Conservation (phyloP, 805 yeast species). For the Wickerhamiella brachini region DNA sequence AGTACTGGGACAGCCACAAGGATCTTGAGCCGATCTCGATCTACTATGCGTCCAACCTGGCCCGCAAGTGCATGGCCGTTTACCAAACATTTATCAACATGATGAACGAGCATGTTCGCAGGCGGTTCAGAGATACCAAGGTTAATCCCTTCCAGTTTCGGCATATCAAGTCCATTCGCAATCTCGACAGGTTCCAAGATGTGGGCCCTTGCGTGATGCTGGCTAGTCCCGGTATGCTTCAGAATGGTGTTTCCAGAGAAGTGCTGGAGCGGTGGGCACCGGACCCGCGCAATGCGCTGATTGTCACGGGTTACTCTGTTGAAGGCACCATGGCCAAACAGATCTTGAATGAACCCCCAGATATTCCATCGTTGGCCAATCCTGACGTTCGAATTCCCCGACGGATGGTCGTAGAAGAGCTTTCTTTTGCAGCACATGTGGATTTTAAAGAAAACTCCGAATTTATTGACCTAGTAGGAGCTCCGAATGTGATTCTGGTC, state of each 20-base stretch:
- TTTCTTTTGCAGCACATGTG: conserved; percentile 98
- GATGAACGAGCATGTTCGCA: conserved; percentile 88
- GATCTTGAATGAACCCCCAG: conserved; percentile 72
- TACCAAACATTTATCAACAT: conserved; percentile 92
- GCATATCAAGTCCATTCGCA: conserved; percentile 64
- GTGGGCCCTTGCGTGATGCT: conserved; percentile 91
- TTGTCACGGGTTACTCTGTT: conserved; percentile 92
- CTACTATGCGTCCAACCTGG: conserved; percentile 84
- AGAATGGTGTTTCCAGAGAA: conserved; percentile 87
- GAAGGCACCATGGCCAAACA: conserved; percentile 97
- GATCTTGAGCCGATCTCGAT: conserved; percentile 73
- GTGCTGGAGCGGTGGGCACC: conserved; percentile 95
- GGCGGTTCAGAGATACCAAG: conserved; percentile 58
- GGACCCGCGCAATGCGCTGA: conserved; percentile 74
- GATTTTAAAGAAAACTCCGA: conserved; percentile 88
- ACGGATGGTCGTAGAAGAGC: conserved; percentile 75
- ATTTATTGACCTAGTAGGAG: conserved; percentile 78
- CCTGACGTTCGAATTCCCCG: conserved; percentile 80
- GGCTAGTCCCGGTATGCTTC: conserved; percentile 98
- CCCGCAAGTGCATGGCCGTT: conserved; percentile 93
- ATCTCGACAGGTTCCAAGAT: conserved; percentile 76
- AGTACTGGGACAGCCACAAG: conserved; percentile 78
- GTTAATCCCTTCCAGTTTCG: conserved; percentile 86
- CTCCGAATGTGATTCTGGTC: conserved; percentile 74
- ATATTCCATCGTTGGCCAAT: conserved; percentile 72